phyloP scores from a whole-genome alignment of 2,329 filamentous ascomycete genomes.

The Fusarium scirpi region DNA sequence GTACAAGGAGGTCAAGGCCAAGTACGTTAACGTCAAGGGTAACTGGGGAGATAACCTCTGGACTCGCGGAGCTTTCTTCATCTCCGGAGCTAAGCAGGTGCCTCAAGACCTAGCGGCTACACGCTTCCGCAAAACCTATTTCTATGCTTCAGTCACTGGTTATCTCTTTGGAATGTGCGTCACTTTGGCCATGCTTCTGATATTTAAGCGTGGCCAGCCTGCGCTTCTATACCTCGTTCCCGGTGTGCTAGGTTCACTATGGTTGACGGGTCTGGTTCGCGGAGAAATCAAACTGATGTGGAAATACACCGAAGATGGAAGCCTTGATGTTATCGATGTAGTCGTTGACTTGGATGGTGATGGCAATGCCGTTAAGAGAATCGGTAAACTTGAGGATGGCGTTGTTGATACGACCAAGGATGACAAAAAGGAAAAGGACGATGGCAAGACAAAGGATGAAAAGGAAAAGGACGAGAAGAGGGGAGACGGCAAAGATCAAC shows the following conservation, averaged over 20 bases:
- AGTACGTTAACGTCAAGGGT: slow-evolving; percentile 71
- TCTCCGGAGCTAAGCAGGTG: slow-evolving; percentile 40
- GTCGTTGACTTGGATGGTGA: slow-evolving; percentile 66
- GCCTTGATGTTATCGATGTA: slow-evolving; percentile 65
- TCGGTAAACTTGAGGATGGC: slow-evolving; percentile 54
- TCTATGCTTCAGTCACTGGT: slow-evolving; percentile 79
- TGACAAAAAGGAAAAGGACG: slow-evolving; percentile 44
- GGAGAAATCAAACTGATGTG: slow-evolving; percentile 83
- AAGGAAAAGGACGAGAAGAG: slow-evolving; percentile 15
- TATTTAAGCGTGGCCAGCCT: slow-evolving; percentile 86
- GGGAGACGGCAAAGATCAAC: slow-evolving; percentile 38
- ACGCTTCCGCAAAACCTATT: slow-evolving; percentile 85
- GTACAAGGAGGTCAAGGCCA: slow-evolving; percentile 62
- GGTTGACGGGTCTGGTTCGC: slow-evolving; percentile 76
- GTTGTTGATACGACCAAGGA: slow-evolving; percentile 53
- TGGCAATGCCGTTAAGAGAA: slow-evolving; percentile 59
- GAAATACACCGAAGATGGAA: slow-evolving; percentile 81
- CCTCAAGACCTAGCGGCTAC: slow-evolving; percentile 55
- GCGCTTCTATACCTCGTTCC: slow-evolving; percentile 94
- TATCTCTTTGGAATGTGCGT: slow-evolving; percentile 82
- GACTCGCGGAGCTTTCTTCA: slow-evolving; percentile 60
- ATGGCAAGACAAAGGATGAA: slow-evolving; percentile 27
- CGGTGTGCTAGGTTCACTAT: slow-evolving; percentile 79
- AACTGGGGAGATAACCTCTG: slow-evolving; percentile 89
- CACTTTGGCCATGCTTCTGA: slow-evolving; percentile 81